These are phyloP conservation scores for Colletotrichum sp. DNA, from an alignment of 2,329 filamentous ascomycete species.

Conservation along the genomic window DNA sequence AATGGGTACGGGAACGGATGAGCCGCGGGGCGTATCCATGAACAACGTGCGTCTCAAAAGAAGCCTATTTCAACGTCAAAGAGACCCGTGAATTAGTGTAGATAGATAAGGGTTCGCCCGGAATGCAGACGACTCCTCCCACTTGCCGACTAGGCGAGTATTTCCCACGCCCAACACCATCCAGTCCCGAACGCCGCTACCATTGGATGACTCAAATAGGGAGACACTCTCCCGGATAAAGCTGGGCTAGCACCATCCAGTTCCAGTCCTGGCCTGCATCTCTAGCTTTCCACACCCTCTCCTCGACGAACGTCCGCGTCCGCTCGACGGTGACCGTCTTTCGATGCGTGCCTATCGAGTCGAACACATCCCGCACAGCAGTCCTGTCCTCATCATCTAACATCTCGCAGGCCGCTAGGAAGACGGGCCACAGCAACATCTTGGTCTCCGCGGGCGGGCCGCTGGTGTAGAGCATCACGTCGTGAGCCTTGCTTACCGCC, in stretches of 20 bases:
- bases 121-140: background rate
- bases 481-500: slow-evolving; percentile 30
- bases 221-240: slow-evolving; percentile 31
- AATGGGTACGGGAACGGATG: background rate
- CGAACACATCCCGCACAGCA: slow-evolving; percentile 26
- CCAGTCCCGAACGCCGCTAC: background rate
- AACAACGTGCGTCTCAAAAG: background rate
- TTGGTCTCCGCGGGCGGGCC: slow-evolving; percentile 27
- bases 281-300: slow-evolving; percentile 31
- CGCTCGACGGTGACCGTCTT: slow-evolving; percentile 29
- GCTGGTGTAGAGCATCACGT: slow-evolving; percentile 29
- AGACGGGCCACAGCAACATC: slow-evolving; percentile 32
- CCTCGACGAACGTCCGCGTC: slow-evolving; percentile 28
- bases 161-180: background rate
- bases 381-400: slow-evolving; percentile 25
- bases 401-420: slow-evolving; percentile 33
- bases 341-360: slow-evolving; percentile 26
- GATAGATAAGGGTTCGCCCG: background rate
- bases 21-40: background rate
- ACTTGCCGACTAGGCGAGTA: background rate
- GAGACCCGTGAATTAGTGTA: background rate
- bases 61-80: slow-evolving; percentile 15
- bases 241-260: slow-evolving; percentile 31
- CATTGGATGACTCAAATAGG: slow-evolving; percentile 27
- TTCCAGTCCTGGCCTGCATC: slow-evolving; percentile 30